Evolutionary conservation across 768 basidiomycete genomes (phyloP).

Genomic region (Lactarius sp.): DNA sequence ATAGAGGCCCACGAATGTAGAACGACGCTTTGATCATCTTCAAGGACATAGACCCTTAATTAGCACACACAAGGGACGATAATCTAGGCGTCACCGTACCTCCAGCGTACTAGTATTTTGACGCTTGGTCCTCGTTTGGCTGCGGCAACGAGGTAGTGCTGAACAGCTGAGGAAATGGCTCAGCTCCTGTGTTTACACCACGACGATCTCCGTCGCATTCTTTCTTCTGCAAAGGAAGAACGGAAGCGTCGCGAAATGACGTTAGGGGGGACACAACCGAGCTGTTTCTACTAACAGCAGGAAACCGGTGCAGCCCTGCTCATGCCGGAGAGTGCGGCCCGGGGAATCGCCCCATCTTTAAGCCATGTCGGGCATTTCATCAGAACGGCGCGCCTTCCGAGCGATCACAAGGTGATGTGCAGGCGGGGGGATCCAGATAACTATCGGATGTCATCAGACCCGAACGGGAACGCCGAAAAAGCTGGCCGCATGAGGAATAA

Average conservation of each 20-base stretch:
- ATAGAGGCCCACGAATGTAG: neutral
- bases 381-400: neutral
- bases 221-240: neutral
- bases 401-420: neutral
- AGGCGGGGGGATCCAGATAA: neutral
- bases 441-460: neutral
- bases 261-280: neutral
- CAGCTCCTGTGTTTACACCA: neutral
- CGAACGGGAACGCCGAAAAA: neutral
- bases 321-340: neutral
- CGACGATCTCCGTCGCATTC: neutral
- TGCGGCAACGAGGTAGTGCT: neutral
- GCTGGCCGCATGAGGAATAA: neutral
- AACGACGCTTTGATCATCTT: neutral
- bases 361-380: neutral
- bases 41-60: neutral
- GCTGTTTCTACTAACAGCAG: too few species aligned
- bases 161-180: neutral
- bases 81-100: neutral
- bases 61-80: neutral
- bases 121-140: neutral
- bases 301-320: too few species aligned
- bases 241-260: neutral
- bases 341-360: neutral
- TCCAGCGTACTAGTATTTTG: neutral